Percentiles rank a stretch among this genome's conserved stretches.
Conservation (phyloP, 371 early-diverging fungal species). For the Dichotomocladium elegans region DNA sequence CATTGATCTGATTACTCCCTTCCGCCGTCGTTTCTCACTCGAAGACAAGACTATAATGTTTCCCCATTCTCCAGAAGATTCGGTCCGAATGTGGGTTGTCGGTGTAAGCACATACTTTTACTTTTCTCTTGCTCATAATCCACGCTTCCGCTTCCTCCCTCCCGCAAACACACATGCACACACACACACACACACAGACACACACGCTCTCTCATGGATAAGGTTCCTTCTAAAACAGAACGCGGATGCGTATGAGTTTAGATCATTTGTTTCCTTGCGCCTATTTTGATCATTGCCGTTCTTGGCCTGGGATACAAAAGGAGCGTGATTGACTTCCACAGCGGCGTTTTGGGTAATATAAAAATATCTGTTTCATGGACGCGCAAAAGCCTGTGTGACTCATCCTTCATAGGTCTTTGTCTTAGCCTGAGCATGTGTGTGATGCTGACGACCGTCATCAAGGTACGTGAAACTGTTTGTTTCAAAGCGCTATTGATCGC, state of each 20-base stretch:
- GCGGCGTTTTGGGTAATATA: constrained; percentile 19
- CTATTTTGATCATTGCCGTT: constrained; percentile 17
- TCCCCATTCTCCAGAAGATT: constrained; percentile 58
- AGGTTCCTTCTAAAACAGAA: too few species aligned
- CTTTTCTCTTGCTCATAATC: not conserved
- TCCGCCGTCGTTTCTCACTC: constrained; percentile 68
- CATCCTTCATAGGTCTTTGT: constrained; percentile 47
- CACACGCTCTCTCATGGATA: too few species aligned
- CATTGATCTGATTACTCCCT: constrained; percentile 62
- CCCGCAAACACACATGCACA: too few species aligned
- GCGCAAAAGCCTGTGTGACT: not conserved
- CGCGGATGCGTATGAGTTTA: constrained; percentile 6
- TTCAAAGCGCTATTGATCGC: not conserved
- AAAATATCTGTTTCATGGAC: not conserved
- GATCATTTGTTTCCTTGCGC: constrained; percentile 22
- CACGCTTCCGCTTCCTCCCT: too few species aligned
- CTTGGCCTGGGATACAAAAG: constrained; percentile 15
- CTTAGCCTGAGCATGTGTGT: constrained; percentile 63
- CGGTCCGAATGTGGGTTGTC: constrained; percentile 57
- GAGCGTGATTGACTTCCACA: constrained; percentile 22
- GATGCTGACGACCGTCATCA: constrained; percentile 63
- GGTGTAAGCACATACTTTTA: constrained; percentile 26
- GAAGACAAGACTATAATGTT: constrained; percentile 64
- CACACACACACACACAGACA: too few species aligned
- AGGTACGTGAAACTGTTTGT: constrained; percentile 11